phyloP scores from a whole-genome alignment of 23 red algal genomes.

The Chondrus crispus region DNA sequence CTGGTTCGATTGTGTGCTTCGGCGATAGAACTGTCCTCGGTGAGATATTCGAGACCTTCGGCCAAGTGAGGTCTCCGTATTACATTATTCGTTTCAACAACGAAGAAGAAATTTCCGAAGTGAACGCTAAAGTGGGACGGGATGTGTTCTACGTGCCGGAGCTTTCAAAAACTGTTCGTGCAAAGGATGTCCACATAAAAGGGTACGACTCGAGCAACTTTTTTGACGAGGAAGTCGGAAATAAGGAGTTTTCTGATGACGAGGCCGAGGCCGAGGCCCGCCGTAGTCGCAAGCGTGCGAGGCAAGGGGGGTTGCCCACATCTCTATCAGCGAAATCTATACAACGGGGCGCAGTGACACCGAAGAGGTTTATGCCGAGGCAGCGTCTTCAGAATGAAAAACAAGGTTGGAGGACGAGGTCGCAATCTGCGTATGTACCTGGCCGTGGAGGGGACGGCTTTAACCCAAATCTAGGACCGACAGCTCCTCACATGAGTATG shows the following conservation, averaged over 20 bases:
- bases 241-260: conserved; percentile 28
- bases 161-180: background rate
- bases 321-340: too few relatives aligned
- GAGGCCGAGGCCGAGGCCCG: too few relatives aligned
- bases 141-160: background rate
- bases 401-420: too few relatives aligned
- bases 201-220: conserved; percentile 48
- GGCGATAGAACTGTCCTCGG: conserved; percentile 1
- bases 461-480: too few relatives aligned
- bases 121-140: background rate
- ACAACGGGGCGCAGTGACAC: too few relatives aligned
- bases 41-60: conserved; percentile 31
- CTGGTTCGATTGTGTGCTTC: conserved; percentile 23
- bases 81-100: conserved; percentile 37
- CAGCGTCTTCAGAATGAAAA: too few relatives aligned
- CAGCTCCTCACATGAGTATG: too few relatives aligned
- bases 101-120: background rate
- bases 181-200: conserved; percentile 9
- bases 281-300: too few relatives aligned
- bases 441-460: too few relatives aligned
- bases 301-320: too few relatives aligned
- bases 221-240: conserved; percentile 28
- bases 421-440: too few relatives aligned
- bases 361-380: too few relatives aligned
- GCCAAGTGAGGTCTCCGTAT: conserved; percentile 16